A percentile compares a stretch with the other conserved stretches of the same genome.
Conservation (phyloP, 495 filamentous ascomycete species). For the Beverwykella pulmonaria region DNA sequence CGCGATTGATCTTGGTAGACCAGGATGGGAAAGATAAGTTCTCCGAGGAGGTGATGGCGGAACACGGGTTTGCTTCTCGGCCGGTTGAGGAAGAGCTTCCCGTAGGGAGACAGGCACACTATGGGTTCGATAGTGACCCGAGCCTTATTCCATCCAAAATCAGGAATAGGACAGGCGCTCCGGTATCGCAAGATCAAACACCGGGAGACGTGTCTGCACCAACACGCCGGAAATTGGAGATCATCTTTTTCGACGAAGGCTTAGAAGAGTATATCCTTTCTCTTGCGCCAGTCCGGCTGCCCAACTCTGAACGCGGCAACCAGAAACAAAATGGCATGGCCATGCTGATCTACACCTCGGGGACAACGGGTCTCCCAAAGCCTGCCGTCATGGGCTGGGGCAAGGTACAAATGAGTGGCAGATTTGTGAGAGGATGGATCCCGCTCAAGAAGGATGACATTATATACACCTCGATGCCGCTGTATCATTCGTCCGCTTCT, state of each 20-base stretch:
- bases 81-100: neutral
- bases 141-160: neutral
- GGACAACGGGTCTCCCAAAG: conserved; percentile 73
- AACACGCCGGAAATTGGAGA: conserved; percentile 48
- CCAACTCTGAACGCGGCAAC: conserved; percentile 22
- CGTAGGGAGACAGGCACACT: conserved; percentile 17
- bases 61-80: conserved; percentile 44
- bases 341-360: conserved; percentile 45
- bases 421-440: conserved; percentile 62
- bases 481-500: conserved; percentile 86
- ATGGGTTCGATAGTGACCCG: conserved; percentile 12
- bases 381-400: conserved; percentile 81
- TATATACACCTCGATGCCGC: conserved; percentile 93
- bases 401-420: conserved; percentile 60
- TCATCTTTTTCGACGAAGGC: conserved; percentile 69
- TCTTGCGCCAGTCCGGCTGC: conserved; percentile 25
- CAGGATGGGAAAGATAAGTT: conserved; percentile 61
- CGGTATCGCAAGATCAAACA: neutral
- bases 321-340: conserved; percentile 42
- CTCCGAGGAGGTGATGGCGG: conserved; percentile 51
- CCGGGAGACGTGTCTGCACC: neutral
- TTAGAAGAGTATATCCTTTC: conserved; percentile 35
- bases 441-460: conserved; percentile 62
- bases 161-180: neutral
- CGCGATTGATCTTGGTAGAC: conserved; percentile 76